Conservation (phyloP, 148 eudicot genomes). For the Rhododendron ovatum region DNA sequence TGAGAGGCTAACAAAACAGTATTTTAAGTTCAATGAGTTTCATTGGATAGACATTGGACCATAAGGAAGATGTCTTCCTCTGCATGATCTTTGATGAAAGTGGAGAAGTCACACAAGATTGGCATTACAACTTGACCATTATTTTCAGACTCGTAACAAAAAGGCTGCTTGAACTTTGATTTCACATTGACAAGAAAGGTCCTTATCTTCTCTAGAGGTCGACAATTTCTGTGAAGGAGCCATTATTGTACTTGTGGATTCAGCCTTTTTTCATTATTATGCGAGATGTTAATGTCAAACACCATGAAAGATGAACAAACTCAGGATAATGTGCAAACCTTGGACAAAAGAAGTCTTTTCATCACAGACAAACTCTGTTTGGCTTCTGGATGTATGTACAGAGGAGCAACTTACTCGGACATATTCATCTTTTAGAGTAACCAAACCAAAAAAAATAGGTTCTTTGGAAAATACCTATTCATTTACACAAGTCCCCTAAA, state of each 20-base stretch:
- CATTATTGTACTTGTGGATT: background rate
- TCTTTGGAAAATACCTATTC: background rate
- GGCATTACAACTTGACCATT: background rate
- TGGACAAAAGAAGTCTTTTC: background rate
- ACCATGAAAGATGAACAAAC: background rate
- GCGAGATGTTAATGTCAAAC: background rate
- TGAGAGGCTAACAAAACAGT: background rate
- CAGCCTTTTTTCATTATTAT: background rate
- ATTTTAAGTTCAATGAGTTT: background rate
- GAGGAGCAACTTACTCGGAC: background rate
- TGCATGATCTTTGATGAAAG: background rate
- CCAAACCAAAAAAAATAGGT: no score
- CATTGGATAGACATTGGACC: background rate
- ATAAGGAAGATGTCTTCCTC: background rate
- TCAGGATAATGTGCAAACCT: background rate
- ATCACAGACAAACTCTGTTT: background rate
- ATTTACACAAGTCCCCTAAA: background rate
- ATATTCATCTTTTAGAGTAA: background rate
- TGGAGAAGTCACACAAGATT: background rate
- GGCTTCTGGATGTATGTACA: background rate
- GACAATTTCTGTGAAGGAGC: background rate
- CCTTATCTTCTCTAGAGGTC: background rate
- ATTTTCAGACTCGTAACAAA: background rate
- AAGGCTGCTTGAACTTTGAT: background rate
- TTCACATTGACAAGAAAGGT: background rate